Base-by-base conservation (phyloP, 495 filamentous ascomycete genomes). In the Lophiostoma macrostomum region DNA sequence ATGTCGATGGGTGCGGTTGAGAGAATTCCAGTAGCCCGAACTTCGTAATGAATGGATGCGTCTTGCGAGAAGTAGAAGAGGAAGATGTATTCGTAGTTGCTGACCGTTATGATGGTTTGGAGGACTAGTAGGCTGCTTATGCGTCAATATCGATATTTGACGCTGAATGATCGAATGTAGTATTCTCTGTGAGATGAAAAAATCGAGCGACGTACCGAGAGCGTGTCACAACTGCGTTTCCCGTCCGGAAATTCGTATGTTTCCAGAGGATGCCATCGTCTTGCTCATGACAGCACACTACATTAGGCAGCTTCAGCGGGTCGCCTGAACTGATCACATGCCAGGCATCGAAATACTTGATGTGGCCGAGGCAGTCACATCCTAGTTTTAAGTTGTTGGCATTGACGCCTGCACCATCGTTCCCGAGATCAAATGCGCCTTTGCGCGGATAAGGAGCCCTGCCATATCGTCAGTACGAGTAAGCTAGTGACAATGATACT, bases 261-360 rank as follows among this genome's bases (percentile, higher is more conserved):
- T 68, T 68, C 64, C 61, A 68, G 14, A 56, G 50, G 35, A 67
- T 66, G 6, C 66, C 63, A 43, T 61, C 63, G 42, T 69, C 66
- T 34, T 58, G 51, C 44, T 69, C 65, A 34, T 69, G 65, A 24
- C 64, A 45, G 50, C 65, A 67, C 24, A 69, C 62, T 6, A 65
- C 64, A 36, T 67, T 67, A 11, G 50, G 53, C 14, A 53, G 35
- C 34, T 56, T 54, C 40, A 63, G 16, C 0, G 55, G 45, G 1
- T 59, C 45, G 5, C 60, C 64, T 36, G 46, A 27, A 38, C 43
- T 28, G 40, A 48, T 56, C 36, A 36, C 49, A 18, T 60, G 50
- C 53, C 50, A 62, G 16, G 10, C 50, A 20, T 35, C 30, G 51
- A 67, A 63, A 42, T 65, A 65, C 20, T 60, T 56, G 54, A 67